A percentile compares a stretch with the other conserved stretches of the same genome.
Conservation (phyloP, 2,329 filamentous ascomycete species). For the Herpotrichia juniperi region DNA sequence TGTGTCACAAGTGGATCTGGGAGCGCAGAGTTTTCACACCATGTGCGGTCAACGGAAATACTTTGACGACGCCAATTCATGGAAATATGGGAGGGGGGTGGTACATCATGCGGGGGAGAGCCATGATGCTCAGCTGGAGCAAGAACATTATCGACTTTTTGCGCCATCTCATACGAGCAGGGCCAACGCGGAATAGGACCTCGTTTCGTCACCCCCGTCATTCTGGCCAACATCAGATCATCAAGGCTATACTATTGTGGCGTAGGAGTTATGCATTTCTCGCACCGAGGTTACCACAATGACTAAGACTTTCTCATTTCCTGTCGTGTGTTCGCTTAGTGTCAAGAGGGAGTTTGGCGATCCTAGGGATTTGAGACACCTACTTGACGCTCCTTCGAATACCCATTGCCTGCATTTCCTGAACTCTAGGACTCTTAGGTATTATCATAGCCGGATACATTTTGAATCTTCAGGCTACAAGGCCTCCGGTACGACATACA, state of each 20-base stretch:
- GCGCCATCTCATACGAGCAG: constrained; percentile 9
- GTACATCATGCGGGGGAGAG: constrained; percentile 8
- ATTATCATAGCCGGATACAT: not conserved
- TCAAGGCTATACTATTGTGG: not conserved
- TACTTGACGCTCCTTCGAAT: not conserved
- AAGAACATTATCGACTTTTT: constrained; percentile 5
- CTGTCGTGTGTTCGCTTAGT: not conserved
- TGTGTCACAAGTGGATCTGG: constrained; percentile 21
- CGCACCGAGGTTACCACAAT: not conserved
- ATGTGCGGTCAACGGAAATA: constrained; percentile 9
- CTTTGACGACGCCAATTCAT: not conserved
- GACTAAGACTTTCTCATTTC: not conserved
- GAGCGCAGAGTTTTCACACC: constrained; percentile 6
- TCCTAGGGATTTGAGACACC: not conserved
- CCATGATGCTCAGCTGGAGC: constrained; percentile 5
- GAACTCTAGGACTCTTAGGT: not conserved
- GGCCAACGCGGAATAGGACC: constrained; percentile 2
- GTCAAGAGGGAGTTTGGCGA: not conserved
- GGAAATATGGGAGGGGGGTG: constrained; percentile 3
- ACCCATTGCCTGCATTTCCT: not conserved
- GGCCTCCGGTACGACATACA: not conserved
- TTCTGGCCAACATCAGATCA: not conserved
- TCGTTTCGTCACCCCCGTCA: not conserved
- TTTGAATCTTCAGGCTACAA: not conserved
- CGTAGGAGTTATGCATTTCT: not conserved